Evolutionary conservation across 345 rosid species (phyloP).

Genomic region (Syzygium aromaticum): DNA sequence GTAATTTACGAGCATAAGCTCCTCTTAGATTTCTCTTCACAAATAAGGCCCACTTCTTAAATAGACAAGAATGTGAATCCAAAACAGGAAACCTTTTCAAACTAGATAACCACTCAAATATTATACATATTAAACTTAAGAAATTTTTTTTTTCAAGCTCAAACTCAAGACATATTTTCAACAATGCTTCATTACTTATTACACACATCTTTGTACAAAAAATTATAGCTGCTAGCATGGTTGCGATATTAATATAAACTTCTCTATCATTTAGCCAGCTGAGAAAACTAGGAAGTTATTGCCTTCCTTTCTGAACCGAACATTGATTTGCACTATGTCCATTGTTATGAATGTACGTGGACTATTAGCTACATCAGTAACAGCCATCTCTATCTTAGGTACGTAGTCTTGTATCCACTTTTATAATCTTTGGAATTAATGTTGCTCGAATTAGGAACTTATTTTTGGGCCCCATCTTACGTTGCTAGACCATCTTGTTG

Average conservation of each 20-base stretch:
- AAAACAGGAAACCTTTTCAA: neutral
- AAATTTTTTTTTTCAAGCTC: neutral
- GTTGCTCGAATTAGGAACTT: neutral
- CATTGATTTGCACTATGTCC: neutral
- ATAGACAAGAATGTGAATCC: neutral
- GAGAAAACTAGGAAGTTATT: constrained; percentile 26
- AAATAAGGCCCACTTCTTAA: neutral
- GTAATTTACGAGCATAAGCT: neutral
- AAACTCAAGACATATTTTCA: neutral
- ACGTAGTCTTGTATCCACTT: neutral
- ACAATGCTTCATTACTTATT: neutral
- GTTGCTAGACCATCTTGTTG: neutral
- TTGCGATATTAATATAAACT: constrained; percentile 71
- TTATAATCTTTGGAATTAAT: neutral
- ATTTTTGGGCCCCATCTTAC: neutral
- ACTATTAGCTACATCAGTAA: neutral
- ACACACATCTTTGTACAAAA: neutral
- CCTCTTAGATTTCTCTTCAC: neutral
- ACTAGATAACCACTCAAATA: neutral
- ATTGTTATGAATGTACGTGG: neutral
- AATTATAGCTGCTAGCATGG: neutral
- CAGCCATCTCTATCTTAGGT: neutral
- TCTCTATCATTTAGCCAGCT: constrained; percentile 61
- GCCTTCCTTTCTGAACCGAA: neutral
- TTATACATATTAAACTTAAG: neutral